Base-by-base conservation (phyloP, 176 grass and related monocot species). In the Tuctoria greenei region DNA sequence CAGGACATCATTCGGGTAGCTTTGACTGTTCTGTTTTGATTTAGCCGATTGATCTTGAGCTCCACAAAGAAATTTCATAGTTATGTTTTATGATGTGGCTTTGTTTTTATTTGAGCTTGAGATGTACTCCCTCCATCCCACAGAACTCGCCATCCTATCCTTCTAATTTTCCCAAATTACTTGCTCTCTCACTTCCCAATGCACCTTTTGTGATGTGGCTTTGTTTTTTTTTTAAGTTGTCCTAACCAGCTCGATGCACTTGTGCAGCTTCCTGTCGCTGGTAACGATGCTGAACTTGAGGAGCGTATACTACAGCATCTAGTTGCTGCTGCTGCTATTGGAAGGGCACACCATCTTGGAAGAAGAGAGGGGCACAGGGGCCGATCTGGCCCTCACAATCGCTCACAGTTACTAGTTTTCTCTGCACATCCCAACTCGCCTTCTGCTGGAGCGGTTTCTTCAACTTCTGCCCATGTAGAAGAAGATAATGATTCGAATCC, bases 281-380 rank as follows among this genome's bases (percentile, higher is more conserved):
- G 67, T 58, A 88, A 90, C 84, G 85, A 91, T 85, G 89, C 80
- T 85, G 89, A 86, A 68, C 87, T 99, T 69, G 85, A n/a, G n/a
- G n/a, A n/a, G n/a, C n/a, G n/a, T n/a, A n/a, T n/a, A n/a, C n/a
- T n/a, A n/a, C n/a, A n/a, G 62, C 96, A 88, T 79, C 82, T 99
- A 42, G 87, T 89, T 66, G 89, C 88, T 62, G 82, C 95, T 0
- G 88, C 91, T 72, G 83, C 90, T 8, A 77, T 87, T 82, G 82
- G 92, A 75, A 92, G 86, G 79, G 46, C 85, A 63, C 75, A 88
- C 56, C 84, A 90, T 68, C 76, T 90, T 83, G 79, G 75, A 74
- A 89, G 88, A 86, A 92, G 95, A 77, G 91, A 98, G 65, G 85
- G 80, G 47, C 78, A 87, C 55, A 85, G 77, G 74, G 85, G 75